Evolutionary conservation across 805 yeast species (phyloP).

Genomic region (Barnettozyma siamensis): DNA sequence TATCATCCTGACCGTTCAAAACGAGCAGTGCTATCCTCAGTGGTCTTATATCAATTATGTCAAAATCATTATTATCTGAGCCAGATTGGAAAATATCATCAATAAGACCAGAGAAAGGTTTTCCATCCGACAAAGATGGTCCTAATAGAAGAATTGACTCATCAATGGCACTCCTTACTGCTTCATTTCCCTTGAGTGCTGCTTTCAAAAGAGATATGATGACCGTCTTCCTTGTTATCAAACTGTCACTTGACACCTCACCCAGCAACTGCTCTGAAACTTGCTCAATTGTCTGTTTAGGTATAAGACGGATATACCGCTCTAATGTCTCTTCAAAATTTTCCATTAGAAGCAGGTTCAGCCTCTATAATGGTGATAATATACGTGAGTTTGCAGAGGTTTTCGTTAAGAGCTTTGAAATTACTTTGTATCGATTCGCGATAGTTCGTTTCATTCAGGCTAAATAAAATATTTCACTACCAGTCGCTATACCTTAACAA

Average conservation of each 20-base stretch:
- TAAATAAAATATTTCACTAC: no score
- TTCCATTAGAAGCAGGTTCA: no score
- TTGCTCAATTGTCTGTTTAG: constrained; percentile 1
- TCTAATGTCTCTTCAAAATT: not conserved
- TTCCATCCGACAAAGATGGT: not conserved
- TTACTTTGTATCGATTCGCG: not conserved
- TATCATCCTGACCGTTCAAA: not conserved
- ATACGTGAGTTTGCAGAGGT: no score
- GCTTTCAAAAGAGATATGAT: not conserved
- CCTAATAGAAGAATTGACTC: not conserved
- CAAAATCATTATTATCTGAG: not conserved
- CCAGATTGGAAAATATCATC: constrained; percentile 4
- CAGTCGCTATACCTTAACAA: no score
- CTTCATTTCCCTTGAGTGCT: not conserved
- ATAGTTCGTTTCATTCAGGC: not conserved
- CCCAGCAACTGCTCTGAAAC: not conserved
- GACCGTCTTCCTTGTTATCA: not conserved
- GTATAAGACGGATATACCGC: not conserved
- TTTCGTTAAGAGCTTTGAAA: not conserved
- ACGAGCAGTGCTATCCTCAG: not conserved
- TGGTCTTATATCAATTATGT: not conserved
- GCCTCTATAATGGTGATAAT: no score
- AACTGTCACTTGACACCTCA: not conserved
- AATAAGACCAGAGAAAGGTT: not conserved
- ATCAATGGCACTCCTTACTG: not conserved